Evolutionary conservation across 345 rosid genomes (phyloP).

Genomic region (Camelina sativa): DNA sequence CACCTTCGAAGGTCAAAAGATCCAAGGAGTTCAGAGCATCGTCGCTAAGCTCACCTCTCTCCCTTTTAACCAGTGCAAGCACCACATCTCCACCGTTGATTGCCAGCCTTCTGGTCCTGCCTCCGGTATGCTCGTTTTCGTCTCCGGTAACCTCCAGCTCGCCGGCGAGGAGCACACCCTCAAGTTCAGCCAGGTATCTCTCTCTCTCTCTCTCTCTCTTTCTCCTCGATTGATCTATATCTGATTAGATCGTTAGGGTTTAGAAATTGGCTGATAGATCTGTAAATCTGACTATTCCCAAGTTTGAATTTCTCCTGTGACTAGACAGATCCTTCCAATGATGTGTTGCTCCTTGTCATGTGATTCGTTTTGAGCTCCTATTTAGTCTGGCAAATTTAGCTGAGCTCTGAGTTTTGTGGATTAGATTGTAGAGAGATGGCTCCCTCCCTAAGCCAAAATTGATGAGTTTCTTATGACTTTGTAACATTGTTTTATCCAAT

Average conservation of each 20-base stretch:
- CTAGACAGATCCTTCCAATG: background rate
- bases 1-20: slow-evolving; percentile 95
- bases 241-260: slow-evolving; percentile 26
- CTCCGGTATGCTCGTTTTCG: slow-evolving; percentile 92
- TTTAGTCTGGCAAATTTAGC: too few relatives aligned
- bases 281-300: background rate
- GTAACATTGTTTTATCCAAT: background rate
- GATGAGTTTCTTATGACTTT: too few relatives aligned
- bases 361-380: background rate
- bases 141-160: slow-evolving; percentile 90
- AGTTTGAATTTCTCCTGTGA: background rate
- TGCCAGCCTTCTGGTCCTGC: slow-evolving; percentile 94
- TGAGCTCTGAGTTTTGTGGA: background rate
- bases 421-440: background rate
- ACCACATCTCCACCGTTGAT: slow-evolving; percentile 79
- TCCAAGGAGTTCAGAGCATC: slow-evolving; percentile 77
- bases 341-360: background rate
- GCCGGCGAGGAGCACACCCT: slow-evolving; percentile 91
- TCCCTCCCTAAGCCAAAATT: background rate
- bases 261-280: slow-evolving; percentile 1
- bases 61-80: slow-evolving; percentile 95
- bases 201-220: background rate
- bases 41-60: slow-evolving; percentile 81
- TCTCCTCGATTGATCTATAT: background rate
- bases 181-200: slow-evolving; percentile 72